A percentile compares a stretch with the other conserved stretches of the same genome.
These are phyloP conservation scores for Mycena sanguinolenta DNA, from an alignment of 768 basidiomycete genomes.

Conservation along the genomic window DNA sequence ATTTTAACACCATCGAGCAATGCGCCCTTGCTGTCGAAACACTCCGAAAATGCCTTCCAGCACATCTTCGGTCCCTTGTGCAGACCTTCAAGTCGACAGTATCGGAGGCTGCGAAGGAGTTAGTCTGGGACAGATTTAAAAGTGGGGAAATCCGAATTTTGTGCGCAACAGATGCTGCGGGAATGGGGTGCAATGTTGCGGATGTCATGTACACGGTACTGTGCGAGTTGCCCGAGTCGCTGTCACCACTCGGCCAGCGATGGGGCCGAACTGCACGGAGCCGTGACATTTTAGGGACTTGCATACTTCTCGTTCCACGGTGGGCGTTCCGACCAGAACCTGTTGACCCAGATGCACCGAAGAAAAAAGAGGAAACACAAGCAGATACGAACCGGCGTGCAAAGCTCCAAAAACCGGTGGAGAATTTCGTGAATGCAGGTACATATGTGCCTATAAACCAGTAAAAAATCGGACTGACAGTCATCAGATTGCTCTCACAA, in stretches of 20 bases:
- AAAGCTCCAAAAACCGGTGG: conserved; percentile 3
- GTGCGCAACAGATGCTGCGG: too few relatives aligned
- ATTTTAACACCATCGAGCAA: conserved; percentile 36
- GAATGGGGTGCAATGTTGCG: conserved; percentile 40
- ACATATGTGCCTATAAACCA: neutral
- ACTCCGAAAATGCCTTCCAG: conserved; percentile 35
- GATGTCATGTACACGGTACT: conserved; percentile 33
- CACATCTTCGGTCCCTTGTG: conserved; percentile 33
- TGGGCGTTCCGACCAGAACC: neutral
- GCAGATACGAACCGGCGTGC: neutral
- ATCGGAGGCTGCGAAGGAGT: conserved; percentile 37
- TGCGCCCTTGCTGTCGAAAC: conserved; percentile 34
- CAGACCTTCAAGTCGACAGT: conserved; percentile 39
- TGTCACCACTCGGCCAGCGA: conserved; percentile 8
- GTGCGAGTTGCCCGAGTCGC: neutral
- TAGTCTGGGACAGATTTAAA: conserved; percentile 36
- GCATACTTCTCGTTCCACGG: conserved; percentile 14
- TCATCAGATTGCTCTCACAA: too few relatives aligned
- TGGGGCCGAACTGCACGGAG: conserved; percentile 10
- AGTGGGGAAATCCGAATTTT: too few relatives aligned
- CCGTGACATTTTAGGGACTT: conserved; percentile 1
- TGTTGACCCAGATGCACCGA: neutral
- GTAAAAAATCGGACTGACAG: too few relatives aligned
- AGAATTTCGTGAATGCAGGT: conserved; percentile 1
- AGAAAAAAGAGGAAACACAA: conserved; percentile 1